Percentiles rank a stretch among this genome's conserved stretches.
phyloP scores from a whole-genome alignment of 2,329 filamentous ascomycete genomes.

The Colletotrichum plurivorum region DNA sequence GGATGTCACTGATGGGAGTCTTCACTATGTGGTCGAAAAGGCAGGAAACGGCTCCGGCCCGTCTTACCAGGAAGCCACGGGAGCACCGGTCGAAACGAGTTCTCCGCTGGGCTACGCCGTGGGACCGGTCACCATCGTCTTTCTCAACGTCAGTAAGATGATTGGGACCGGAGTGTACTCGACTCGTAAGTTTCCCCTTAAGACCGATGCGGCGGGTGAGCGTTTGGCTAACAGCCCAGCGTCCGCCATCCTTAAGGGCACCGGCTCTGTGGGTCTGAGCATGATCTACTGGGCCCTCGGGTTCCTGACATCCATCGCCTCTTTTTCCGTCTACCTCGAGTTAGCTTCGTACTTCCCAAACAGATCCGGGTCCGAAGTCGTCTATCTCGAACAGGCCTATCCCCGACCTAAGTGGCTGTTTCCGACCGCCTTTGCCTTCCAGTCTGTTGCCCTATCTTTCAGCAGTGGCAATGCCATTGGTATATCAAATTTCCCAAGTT shows the following conservation, averaged over 20 bases:
- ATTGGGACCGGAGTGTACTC: conserved; percentile 74
- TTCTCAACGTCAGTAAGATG: conserved; percentile 74
- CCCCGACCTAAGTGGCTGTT: conserved; percentile 75
- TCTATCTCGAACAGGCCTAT: conserved; percentile 77
- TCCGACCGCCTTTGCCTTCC: conserved; percentile 74
- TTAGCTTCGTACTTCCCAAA: conserved; percentile 76
- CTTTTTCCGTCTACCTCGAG: conserved; percentile 73
- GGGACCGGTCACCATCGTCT: conserved; percentile 68
- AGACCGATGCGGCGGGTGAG: conserved; percentile 46
- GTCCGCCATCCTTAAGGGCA: conserved; percentile 64
- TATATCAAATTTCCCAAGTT: conserved; percentile 41
- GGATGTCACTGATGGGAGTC: background rate
- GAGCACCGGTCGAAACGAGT: conserved; percentile 71
- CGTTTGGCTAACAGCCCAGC: conserved; percentile 13
- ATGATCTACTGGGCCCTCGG: conserved; percentile 77
- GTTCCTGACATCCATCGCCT: conserved; percentile 67
- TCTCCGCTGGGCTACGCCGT: conserved; percentile 74
- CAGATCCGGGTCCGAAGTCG: conserved; percentile 75
- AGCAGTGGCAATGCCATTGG: conserved; percentile 74
- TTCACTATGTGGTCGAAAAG: conserved; percentile 29
- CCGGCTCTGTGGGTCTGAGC: conserved; percentile 73
- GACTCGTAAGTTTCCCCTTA: conserved; percentile 59
- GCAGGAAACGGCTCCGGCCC: conserved; percentile 64
- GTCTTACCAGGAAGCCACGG: conserved; percentile 69
- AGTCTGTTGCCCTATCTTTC: conserved; percentile 74